Conservation (phyloP, 768 basidiomycete genomes). For the Boletus sensibilis region DNA sequence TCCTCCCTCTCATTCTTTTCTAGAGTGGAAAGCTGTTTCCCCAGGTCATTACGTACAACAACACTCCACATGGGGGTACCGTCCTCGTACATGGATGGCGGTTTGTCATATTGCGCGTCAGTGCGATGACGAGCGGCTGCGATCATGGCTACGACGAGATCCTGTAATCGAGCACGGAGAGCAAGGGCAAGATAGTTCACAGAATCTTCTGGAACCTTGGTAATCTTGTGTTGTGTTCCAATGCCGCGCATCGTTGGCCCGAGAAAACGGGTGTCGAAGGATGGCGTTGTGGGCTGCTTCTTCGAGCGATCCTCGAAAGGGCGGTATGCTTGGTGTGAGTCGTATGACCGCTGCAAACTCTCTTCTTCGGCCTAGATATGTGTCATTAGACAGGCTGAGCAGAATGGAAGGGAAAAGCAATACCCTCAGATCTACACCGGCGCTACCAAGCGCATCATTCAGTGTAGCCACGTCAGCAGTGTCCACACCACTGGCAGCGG, state of each 20-base stretch:
- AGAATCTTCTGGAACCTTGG: slow-evolving; percentile 64
- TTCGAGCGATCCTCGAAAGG: slow-evolving; percentile 75
- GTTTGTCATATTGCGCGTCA: slow-evolving; percentile 66
- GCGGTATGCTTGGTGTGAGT: slow-evolving; percentile 61
- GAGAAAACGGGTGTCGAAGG: slow-evolving; percentile 67
- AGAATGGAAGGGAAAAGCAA: slow-evolving; percentile 17
- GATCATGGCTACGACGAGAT: slow-evolving; percentile 66
- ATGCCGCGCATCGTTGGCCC: slow-evolving; percentile 67
- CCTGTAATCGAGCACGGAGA: slow-evolving; percentile 70
- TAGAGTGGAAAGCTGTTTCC: slow-evolving; percentile 70
- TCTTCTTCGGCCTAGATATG: slow-evolving; percentile 80
- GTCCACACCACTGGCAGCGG: slow-evolving; percentile 44
- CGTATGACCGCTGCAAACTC: slow-evolving; percentile 63
- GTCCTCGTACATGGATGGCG: slow-evolving; percentile 64
- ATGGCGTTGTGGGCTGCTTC: slow-evolving; percentile 68
- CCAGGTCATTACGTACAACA: slow-evolving; percentile 72
- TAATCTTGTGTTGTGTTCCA: slow-evolving; percentile 66
- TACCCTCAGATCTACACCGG: slow-evolving; percentile 83
- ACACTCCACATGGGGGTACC: slow-evolving; percentile 82
- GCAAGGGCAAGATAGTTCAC: slow-evolving; percentile 79
- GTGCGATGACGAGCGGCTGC: slow-evolving; percentile 66
- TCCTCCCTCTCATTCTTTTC: slow-evolving; percentile 85
- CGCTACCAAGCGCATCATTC: slow-evolving; percentile 83
- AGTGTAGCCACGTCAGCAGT: slow-evolving; percentile 73
- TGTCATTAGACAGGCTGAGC: not conserved